Conservation (phyloP, 2,329 filamentous ascomycete genomes). For the Hymenoscyphus scutula region DNA sequence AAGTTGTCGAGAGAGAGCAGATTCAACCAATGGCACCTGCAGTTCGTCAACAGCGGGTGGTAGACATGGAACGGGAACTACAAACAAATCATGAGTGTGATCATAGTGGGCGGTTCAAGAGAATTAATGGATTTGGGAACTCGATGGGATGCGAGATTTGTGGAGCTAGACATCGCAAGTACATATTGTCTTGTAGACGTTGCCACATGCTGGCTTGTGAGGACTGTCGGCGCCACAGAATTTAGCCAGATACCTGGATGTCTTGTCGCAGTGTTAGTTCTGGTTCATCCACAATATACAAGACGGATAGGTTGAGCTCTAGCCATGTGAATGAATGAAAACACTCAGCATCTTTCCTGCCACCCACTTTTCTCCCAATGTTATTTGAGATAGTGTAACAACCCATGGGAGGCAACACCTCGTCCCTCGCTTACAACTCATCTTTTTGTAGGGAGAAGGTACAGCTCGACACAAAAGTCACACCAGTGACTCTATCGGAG, state of each 20-base stretch:
- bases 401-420: too few species aligned
- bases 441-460: too few species aligned
- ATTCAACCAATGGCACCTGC: slow-evolving; percentile 17
- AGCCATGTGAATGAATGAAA: too few species aligned
- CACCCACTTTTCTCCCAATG: too few species aligned
- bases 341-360: too few species aligned
- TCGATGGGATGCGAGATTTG: slow-evolving; percentile 22
- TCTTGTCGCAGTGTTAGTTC: too few species aligned
- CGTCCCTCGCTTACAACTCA: too few species aligned
- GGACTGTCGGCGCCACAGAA: slow-evolving; percentile 15
- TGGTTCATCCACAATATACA: too few species aligned
- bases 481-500: too few species aligned
- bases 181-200: slow-evolving; percentile 24
- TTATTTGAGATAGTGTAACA: too few species aligned
- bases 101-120: slow-evolving; percentile 21
- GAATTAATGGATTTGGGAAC: slow-evolving; percentile 17
- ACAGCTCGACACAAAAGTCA: too few species aligned
- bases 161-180: slow-evolving; percentile 21
- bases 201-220: slow-evolving; percentile 24
- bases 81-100: slow-evolving; percentile 23
- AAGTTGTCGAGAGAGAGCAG: slow-evolving; percentile 27
- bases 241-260: background rate
- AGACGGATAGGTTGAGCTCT: too few species aligned
- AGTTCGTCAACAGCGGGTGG: slow-evolving; percentile 20
- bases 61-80: slow-evolving; percentile 20